Percentiles rank a stretch among this genome's conserved stretches.
These are phyloP conservation scores for Penicillium occitanis DNA, from an alignment of 2,329 filamentous ascomycete species.

Conservation along the genomic window DNA sequence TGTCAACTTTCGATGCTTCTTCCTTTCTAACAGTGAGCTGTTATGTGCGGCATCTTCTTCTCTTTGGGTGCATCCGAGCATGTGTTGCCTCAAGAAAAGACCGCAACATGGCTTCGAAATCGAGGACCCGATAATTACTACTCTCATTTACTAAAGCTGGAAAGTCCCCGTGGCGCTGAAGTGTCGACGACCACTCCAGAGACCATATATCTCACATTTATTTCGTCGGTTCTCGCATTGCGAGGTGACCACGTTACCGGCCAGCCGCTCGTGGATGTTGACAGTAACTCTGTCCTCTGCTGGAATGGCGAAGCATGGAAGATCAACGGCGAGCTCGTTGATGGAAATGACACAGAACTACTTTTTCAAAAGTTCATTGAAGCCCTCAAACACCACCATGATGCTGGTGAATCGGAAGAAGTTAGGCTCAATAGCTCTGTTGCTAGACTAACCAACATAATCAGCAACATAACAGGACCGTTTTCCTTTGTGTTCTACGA, in stretches of 20 bases:
- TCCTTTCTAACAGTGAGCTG: slow-evolving; percentile 20
- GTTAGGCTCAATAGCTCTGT: slow-evolving; percentile 23
- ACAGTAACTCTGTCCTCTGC: slow-evolving; percentile 69
- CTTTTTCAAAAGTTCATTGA: slow-evolving; percentile 63
- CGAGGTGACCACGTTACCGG: slow-evolving; percentile 68
- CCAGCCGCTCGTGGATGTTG: slow-evolving; percentile 68
- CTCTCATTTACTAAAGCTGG: slow-evolving; percentile 32
- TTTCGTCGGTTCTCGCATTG: slow-evolving; percentile 87
- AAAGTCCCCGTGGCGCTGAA: not conserved
- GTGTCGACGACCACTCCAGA: slow-evolving; percentile 14
- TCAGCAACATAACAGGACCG: slow-evolving; percentile 71
- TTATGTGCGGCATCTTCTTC: slow-evolving; percentile 55
- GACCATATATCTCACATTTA: slow-evolving; percentile 59
- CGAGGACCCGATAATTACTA: slow-evolving; percentile 48
- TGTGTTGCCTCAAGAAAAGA: slow-evolving; percentile 35
- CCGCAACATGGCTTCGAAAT: slow-evolving; percentile 36
- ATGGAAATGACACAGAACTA: slow-evolving; percentile 73
- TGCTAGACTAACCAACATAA: slow-evolving; percentile 41
- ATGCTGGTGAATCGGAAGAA: slow-evolving; percentile 18
- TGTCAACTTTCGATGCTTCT: not conserved
- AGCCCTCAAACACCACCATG: slow-evolving; percentile 33
- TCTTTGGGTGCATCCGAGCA: slow-evolving; percentile 41
- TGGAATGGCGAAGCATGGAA: slow-evolving; percentile 99
- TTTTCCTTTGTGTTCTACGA: slow-evolving; percentile 90
- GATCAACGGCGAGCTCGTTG: slow-evolving; percentile 57